These are phyloP conservation scores for Talaromyces liani DNA, from an alignment of 495 filamentous ascomycete species.

Conservation along the genomic window DNA sequence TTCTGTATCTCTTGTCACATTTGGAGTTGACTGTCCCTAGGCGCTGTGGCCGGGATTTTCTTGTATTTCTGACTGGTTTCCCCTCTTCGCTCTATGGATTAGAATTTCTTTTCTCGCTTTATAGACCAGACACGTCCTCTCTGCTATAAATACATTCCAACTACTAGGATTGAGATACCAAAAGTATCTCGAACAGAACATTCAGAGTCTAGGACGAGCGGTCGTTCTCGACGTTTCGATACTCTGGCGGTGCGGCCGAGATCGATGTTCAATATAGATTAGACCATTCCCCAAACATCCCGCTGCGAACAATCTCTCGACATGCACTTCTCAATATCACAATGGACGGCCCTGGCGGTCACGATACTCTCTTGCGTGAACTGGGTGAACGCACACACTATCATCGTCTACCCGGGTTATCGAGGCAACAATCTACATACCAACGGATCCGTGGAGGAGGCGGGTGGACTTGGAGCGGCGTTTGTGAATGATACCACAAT, in stretches of 20 bases:
- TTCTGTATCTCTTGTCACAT: background rate
- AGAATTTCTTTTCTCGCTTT: background rate
- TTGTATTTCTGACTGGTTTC: constrained; percentile 1
- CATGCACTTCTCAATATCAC: constrained; percentile 32
- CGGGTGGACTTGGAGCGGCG: constrained; percentile 40
- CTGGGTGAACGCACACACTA: constrained; percentile 66
- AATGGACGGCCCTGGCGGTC: constrained; percentile 33
- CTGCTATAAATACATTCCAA: background rate
- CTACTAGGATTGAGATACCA: background rate
- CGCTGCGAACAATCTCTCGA: constrained; percentile 14
- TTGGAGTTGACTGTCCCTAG: background rate
- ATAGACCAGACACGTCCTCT: background rate
- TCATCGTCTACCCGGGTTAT: constrained; percentile 91
- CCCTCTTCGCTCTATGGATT: background rate
- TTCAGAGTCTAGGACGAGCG: background rate
- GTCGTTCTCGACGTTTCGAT: background rate
- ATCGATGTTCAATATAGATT: background rate
- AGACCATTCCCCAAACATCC: background rate
- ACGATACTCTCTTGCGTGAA: constrained; percentile 41
- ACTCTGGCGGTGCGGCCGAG: background rate
- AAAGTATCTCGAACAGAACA: background rate
- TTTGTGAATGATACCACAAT: constrained; percentile 32
- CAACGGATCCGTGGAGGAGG: constrained; percentile 49
- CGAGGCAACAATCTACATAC: constrained; percentile 87
- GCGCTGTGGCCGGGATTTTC: background rate